Base-by-base conservation (phyloP, 164 flowering plant genomes). In the Chimonanthus salicifolius region DNA sequence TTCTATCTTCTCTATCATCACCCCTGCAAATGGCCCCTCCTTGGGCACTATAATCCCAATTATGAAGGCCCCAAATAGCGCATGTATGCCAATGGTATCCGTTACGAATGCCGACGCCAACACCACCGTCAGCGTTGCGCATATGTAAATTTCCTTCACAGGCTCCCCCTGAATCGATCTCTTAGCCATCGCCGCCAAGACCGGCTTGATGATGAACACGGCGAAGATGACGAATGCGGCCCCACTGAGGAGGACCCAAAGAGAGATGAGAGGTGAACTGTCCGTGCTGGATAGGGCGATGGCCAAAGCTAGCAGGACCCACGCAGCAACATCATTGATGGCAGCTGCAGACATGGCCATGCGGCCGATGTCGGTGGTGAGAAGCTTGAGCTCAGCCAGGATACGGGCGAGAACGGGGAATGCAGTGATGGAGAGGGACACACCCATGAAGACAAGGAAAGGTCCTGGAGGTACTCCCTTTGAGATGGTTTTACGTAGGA, bases 391-490 rank as follows among this genome's bases (percentile, higher is more conserved):
- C 69, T 80, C 83, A 8, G 83, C 80, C 8, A 80, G 81, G 72
- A 80, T 80, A 13, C 83, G 83, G 47, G 83, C 83, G 20, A 80
- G 83, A 18, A 80, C 83, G 2, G 80, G 83, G 69, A 80, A 80
- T 4, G 83, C 83, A 21, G 83, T 80, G 67, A 80, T 78, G 67
- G 83, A 80, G 60, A 80, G 74, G 44, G 83, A 64, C 43, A 80
- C 83, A 46, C 80, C 83, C 81, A 80, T 80, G 78, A 80, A 80
- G 47, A 80, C 78, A 2, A 80, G 80, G 71, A 80, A 78, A 6
- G 80, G 76, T 2, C 48, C 78, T 1, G 21, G 10, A 7, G 3
- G 6, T 8, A 71, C 77, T 15, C 78, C 83, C 47, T 80, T 73
- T 46, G 80, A 71, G 45, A 80, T 69, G 46, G 83, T 80, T 3